A percentile compares a stretch with the other conserved stretches of the same genome.
Conservation (phyloP, 2,329 filamentous ascomycete species). For the Didymella glomerata region DNA sequence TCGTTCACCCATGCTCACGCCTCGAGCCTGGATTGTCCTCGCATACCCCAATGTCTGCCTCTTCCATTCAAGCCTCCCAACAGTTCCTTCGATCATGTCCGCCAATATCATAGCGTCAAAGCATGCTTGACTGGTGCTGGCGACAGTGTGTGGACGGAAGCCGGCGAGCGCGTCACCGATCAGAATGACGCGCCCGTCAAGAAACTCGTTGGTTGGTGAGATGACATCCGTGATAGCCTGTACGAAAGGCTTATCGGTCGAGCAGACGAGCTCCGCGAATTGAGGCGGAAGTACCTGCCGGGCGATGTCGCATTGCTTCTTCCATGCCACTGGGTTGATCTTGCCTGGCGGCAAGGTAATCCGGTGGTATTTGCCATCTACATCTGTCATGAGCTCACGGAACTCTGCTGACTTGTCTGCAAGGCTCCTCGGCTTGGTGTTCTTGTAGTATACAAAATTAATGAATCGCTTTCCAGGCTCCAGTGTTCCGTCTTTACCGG, state of each 20-base stretch:
- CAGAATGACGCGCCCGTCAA: slow-evolving; percentile 54
- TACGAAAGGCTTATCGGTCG: slow-evolving; percentile 55
- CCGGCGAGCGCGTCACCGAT: slow-evolving; percentile 59
- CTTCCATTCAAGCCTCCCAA: slow-evolving; percentile 50
- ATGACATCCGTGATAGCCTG: slow-evolving; percentile 58
- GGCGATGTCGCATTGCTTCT: slow-evolving; percentile 47
- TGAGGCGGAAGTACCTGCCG: slow-evolving; percentile 49
- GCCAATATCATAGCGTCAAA: slow-evolving; percentile 55
- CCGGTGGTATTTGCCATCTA: slow-evolving; percentile 50
- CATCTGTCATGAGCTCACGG: slow-evolving; percentile 56
- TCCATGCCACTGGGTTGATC: slow-evolving; percentile 52
- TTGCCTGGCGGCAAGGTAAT: slow-evolving; percentile 57
- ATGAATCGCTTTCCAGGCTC: slow-evolving; percentile 53
- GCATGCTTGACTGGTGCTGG: slow-evolving; percentile 59
- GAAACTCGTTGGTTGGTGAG: slow-evolving; percentile 49
- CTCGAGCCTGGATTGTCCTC: slow-evolving; percentile 48
- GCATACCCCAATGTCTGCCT: slow-evolving; percentile 49
- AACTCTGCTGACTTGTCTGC: slow-evolving; percentile 51
- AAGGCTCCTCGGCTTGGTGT: slow-evolving; percentile 42
- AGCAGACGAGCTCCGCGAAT: slow-evolving; percentile 54
- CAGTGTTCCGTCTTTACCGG: slow-evolving; percentile 53
- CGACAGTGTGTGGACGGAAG: slow-evolving; percentile 58
- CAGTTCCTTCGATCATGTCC: slow-evolving; percentile 51
- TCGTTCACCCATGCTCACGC: slow-evolving; percentile 52
- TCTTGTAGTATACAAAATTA: slow-evolving; percentile 60